phyloP scores from a whole-genome alignment of 164 flowering plant genomes.

The grape (Vitis vinifera) region DNA sequence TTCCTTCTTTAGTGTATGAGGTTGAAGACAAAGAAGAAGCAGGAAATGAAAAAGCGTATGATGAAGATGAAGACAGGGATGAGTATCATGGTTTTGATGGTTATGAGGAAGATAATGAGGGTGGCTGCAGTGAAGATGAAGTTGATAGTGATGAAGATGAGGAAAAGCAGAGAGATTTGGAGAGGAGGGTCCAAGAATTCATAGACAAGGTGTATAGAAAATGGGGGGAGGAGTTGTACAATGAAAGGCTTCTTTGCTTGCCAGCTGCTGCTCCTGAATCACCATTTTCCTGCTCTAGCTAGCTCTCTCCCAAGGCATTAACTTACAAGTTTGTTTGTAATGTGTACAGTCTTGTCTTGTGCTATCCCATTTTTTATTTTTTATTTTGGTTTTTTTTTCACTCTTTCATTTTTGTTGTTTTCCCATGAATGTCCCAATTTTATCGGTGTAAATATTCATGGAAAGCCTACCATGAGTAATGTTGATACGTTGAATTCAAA shows the following conservation, averaged over 20 bases:
- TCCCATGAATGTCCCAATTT: too few relatives aligned
- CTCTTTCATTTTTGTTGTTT: too few relatives aligned
- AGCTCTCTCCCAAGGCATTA: too few relatives aligned
- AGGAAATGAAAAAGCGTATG: background rate
- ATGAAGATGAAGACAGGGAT: constrained; percentile 3
- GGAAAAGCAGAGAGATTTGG: constrained; percentile 8
- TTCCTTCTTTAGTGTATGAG: too few relatives aligned
- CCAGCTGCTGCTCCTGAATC: background rate
- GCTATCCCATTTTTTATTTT: too few relatives aligned
- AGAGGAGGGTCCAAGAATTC: constrained; percentile 23
- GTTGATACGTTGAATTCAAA: too few relatives aligned
- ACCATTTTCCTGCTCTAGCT: too few relatives aligned
- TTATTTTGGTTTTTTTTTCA: too few relatives aligned
- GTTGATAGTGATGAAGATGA: background rate
- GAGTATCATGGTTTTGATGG: constrained; percentile 19
- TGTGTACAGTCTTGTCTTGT: too few relatives aligned
- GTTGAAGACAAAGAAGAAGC: background rate
- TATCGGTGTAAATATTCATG: too few relatives aligned
- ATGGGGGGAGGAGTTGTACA: constrained; percentile 18
- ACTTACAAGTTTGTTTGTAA: too few relatives aligned
- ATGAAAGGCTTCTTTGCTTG: constrained; percentile 9
- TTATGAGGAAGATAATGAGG: constrained; percentile 21
- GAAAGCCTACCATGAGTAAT: too few relatives aligned
- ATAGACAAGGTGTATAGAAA: constrained; percentile 15
- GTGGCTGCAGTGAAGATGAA: constrained; percentile 5